A percentile compares a stretch with the other conserved stretches of the same genome.
phyloP scores from a whole-genome alignment of 345 rosid genomes.

The Gossypium stocksii region DNA sequence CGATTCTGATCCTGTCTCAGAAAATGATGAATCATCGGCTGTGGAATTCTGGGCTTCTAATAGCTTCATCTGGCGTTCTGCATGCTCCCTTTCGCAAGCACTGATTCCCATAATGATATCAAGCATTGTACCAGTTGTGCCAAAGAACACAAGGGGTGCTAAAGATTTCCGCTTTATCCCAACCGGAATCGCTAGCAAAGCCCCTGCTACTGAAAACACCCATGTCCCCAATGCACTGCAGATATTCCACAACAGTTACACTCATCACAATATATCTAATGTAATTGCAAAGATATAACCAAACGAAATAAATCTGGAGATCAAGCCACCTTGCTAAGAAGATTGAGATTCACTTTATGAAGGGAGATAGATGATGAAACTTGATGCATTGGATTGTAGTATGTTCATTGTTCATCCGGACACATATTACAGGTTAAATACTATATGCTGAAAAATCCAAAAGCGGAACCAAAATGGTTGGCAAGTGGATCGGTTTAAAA shows the following conservation, averaged over 20 bases:
- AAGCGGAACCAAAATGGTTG: neutral
- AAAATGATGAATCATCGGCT: slow-evolving; percentile 23
- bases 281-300: neutral
- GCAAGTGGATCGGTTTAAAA: neutral
- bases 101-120: slow-evolving; percentile 85
- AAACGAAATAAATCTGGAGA: neutral
- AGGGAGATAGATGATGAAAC: neutral
- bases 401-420: neutral
- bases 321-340: neutral
- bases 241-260: slow-evolving; percentile 14
- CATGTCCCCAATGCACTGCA: slow-evolving; percentile 91
- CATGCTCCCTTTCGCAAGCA: slow-evolving; percentile 95
- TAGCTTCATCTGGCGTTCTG: slow-evolving; percentile 84
- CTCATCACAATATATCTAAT: neutral
- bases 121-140: slow-evolving; percentile 96
- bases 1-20: slow-evolving; percentile 19
- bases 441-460: neutral
- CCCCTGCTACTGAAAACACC: slow-evolving; percentile 86
- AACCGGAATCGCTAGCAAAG: slow-evolving; percentile 83
- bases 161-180: slow-evolving; percentile 88
- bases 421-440: neutral
- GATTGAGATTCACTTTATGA: neutral
- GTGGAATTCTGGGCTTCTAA: slow-evolving; percentile 55
- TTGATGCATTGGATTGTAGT: neutral
- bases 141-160: slow-evolving; percentile 87